Evolutionary conservation across 1,284 basidiomycete genomes (phyloP).

Genomic region (Ceratobasidium sp.): DNA sequence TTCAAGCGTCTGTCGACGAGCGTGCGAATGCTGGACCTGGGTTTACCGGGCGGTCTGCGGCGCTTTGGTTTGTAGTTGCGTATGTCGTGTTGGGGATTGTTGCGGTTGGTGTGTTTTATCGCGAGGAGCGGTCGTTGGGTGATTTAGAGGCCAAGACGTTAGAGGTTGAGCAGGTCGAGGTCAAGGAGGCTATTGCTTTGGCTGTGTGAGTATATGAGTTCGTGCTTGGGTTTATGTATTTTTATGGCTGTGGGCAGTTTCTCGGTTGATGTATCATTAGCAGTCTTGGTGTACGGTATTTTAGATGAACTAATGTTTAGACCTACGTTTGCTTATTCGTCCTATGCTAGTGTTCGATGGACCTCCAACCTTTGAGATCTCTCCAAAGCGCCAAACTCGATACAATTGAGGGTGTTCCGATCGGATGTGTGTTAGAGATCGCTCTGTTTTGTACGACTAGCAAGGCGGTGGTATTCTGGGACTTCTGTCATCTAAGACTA

Average conservation of each 20-base stretch:
- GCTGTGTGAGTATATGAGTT: not conserved
- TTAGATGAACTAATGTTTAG: no score
- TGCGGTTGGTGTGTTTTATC: constrained; percentile 43
- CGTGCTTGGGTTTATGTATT: not conserved
- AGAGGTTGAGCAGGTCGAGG: constrained; percentile 5
- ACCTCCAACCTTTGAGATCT: no score
- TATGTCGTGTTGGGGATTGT: constrained; percentile 39
- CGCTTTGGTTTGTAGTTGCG: constrained; percentile 49
- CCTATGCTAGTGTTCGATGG: no score
- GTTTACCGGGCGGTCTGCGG: constrained; percentile 45
- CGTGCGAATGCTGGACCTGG: constrained; percentile 10
- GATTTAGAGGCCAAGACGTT: constrained; percentile 19
- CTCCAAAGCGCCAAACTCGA: no score
- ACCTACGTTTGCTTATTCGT: no score
- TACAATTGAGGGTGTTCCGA: no score
- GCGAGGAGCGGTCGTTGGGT: constrained; percentile 10
- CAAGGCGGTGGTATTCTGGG: no score
- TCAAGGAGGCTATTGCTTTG: not conserved
- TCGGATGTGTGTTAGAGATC: no score
- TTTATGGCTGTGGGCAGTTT: not conserved
- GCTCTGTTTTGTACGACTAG: no score
- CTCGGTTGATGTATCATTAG: not conserved
- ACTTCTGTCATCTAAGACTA: no score
- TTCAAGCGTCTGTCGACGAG: constrained; percentile 44
- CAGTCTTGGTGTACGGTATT: not conserved